Evolutionary conservation across 148 eudicot species (phyloP).

Genomic region (Camellia sinensis): DNA sequence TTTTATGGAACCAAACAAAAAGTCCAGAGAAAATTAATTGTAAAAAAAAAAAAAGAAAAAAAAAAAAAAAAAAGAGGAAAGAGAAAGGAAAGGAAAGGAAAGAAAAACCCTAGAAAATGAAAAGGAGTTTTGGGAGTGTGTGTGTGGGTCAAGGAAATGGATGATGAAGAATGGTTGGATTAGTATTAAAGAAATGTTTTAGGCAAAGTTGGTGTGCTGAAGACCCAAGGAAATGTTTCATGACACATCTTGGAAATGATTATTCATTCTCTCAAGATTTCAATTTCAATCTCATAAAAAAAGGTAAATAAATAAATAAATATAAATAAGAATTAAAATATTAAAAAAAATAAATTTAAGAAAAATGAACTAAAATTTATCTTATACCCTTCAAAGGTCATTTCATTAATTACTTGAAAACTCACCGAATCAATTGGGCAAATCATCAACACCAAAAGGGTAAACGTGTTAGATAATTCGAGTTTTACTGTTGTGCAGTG

Average conservation of each 20-base stretch:
- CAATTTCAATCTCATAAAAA: neutral
- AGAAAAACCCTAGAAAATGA: neutral
- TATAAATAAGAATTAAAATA: too few relatives aligned
- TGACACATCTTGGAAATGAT: slow-evolving; percentile 20
- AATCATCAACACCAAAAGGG: too few relatives aligned
- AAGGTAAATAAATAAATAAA: neutral
- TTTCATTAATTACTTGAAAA: too few relatives aligned
- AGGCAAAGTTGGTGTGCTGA: slow-evolving; percentile 18
- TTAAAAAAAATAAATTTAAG: neutral
- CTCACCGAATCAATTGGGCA: too few relatives aligned
- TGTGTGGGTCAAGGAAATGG: slow-evolving; percentile 20
- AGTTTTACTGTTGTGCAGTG: too few relatives aligned
- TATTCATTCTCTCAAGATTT: neutral
- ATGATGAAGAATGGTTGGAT: slow-evolving; percentile 25
- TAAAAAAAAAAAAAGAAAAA: neutral
- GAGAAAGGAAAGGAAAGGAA: neutral
- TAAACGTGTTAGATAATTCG: too few relatives aligned
- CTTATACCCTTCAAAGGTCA: neutral
- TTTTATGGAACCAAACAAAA: neutral
- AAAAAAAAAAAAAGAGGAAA: neutral
- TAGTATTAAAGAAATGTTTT: slow-evolving; percentile 22
- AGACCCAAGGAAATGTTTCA: slow-evolving; percentile 20
- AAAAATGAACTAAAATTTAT: neutral
- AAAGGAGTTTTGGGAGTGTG: neutral
- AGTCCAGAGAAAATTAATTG: neutral